Evolutionary conservation across 2,329 filamentous ascomycete genomes (phyloP), one percentile per base, ranked within the genome.

Genomic region (Ophiostoma himal-ulmi): DNA sequence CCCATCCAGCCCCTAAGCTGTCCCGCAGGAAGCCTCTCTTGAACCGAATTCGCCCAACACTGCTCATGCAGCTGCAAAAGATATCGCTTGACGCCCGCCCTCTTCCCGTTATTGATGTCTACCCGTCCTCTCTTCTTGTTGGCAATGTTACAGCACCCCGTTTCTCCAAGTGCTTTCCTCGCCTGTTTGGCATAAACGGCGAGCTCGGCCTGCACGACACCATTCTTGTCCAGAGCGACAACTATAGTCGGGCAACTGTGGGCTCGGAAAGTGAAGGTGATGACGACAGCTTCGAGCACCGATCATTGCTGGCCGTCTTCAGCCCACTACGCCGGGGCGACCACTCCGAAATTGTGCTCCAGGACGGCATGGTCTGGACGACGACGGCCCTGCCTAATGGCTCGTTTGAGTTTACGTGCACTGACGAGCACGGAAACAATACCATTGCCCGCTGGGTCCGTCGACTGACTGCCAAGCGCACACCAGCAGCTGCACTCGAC

Each of bases 21-120:
- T 80, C 84, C 73, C 81, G 83, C 76, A 85, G 88, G 76, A 90
- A 90, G 76, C 83, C 90, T 34, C 84, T 89, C 73, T 81, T 92
- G 48, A 82, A 90, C 17, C 86, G 89, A 75, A 82, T 91, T 39
- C 86, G 90, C 20, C 90, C 91, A 13, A 87, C 87, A 69, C 80
- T 93, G 22, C 80, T 93, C 6, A 83, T 94, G 6, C 91, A 94
- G 77, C 81, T 94, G 20, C 91, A 93, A 76, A 84, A 86, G 71
- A 78, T 92, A n/a, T 82, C 84, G 1, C 79, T 83, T 57, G 84
- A 87, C 72, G 82, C 82, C 20, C 85, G 91, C 34, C 89, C 90
- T 0, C 83, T 83, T 68, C 91, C 91, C 0, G 85, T 87, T 4
- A 88, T 92, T 73, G 91, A 94, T 74, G 86, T 92, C n/a, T 84